Base-by-base conservation (phyloP, 2,329 filamentous ascomycete species). In the Alternaria infectoria region DNA sequence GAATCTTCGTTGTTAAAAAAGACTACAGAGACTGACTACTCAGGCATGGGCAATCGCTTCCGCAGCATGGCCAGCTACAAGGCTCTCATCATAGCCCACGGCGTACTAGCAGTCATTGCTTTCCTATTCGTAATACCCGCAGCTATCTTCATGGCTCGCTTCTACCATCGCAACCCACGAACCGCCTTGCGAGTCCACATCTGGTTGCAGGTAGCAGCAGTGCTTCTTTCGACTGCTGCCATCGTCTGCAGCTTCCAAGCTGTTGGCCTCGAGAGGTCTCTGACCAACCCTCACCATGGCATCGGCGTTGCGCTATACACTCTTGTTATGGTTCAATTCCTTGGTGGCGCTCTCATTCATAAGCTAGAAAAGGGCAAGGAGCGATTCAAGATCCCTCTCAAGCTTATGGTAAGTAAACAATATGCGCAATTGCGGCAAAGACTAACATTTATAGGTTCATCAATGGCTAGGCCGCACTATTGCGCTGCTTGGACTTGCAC, bases 11-110 rank as follows among this genome's bases (percentile, higher is more conserved):
- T 3, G 17, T 21, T 12, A 3, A n/a, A 10, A 8, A 26, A 26
- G 25, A 15, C 10, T 17, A 23, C 19, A 9, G 8, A 57, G 54
- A 59, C 70, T 75, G 52, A 76, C 60, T 50, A 45, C 5, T n/a
- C 59, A 92, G 91, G 92, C 78, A 94, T 95, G 92, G 91, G 89
- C 62, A 94, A 93, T 77, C 89, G 92, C 62, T 95, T 95, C 79
- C 85, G 87, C 54, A 87, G 86, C 11, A 80, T 93, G 66, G 77
- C 84, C 11, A 86, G 91, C 72, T 96, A 96, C 76, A 90, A 92
- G 73, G 82, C 79, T 26, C 84, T 95, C 49, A 86, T 96, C 59
- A 81, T 85, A 26, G 91, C 88, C 36, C 92, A 96, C 73, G 93
- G 87, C 7, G 83, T 93, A 23, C 81, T 96, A 51, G 92, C 87